Evolutionary conservation across 768 basidiomycete species (phyloP), one percentile per base, ranked within the genome.

Genomic region (Hericium coralloides): DNA sequence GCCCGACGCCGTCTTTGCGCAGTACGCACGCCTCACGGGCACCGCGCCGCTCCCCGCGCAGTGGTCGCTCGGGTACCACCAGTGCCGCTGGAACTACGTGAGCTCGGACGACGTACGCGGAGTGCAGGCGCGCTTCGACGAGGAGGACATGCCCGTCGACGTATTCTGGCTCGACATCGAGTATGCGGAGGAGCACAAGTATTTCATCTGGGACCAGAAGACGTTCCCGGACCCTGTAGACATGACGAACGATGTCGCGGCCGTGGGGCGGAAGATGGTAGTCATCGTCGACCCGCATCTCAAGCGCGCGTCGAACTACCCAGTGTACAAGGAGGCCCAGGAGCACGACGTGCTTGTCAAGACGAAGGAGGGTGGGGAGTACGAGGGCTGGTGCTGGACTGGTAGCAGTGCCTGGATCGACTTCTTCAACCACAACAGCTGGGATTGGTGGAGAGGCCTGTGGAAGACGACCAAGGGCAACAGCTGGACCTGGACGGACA

Each of bases 331-430:
- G 60, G 78, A 88, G 64, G 92, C 95, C 0, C 83, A 84, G 20
- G 91, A 95, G 3, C 76, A 83, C n/a, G 85, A 77, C 38, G 69
- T 97, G 10, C 81, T 98, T 41, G 83, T 92, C 61, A 98, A 94
- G 70, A 80, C 84, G 36, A 79, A 83, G 41, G 85, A 84, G 49
- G 92, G 89, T 57, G 83, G 83, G 53, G 91, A 95, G 70, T 95
- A 90, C 63, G 94, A 98, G 64, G 97, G 97, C 18, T 98, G 93
- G 94, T 99, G 97, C 72, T 99, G 97, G 97, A 83, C 91, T 22
- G 97, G 97, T 38, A 92, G 87, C 69, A 89, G 87, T 60, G 89
- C 93, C 6, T 99, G 95, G 95, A 86, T 94, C 39, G 97, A 99
- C 67, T 97, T 92, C 73, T 97, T 98, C 82, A 87, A 98, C 67